These are phyloP conservation scores for Spongospora subterranea DNA, from an alignment of 208 protist species.

Conservation along the genomic window DNA sequence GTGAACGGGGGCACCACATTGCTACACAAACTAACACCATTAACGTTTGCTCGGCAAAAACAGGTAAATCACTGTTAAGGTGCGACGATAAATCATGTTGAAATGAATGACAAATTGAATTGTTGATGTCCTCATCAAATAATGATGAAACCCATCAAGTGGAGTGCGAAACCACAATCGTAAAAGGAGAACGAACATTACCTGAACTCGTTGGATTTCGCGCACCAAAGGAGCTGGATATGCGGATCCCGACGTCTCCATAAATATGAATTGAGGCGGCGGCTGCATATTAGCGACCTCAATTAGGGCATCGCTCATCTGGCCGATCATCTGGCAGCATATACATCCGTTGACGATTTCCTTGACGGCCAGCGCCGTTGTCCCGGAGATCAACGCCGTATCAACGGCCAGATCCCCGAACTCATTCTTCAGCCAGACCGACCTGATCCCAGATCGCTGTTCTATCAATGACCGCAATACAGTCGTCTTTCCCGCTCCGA, in stretches of 20 bases:
- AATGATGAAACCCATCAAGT: too few relatives aligned
- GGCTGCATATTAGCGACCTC: not conserved
- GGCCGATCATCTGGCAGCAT: constrained; percentile 36
- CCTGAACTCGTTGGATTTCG: constrained; percentile 5
- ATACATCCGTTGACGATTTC: constrained; percentile 49
- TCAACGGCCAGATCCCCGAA: constrained; percentile 33
- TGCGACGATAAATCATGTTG: too few relatives aligned
- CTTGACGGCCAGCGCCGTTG: not conserved
- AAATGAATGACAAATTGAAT: too few relatives aligned
- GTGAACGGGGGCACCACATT: not conserved
- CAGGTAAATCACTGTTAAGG: too few relatives aligned
- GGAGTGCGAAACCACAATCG: not conserved
- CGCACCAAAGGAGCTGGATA: not conserved
- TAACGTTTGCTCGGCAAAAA: too few relatives aligned
- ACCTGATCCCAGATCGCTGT: not conserved
- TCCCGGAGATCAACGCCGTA: not conserved
- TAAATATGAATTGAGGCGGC: constrained; percentile 13
- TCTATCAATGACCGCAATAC: not conserved
- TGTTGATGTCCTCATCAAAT: too few relatives aligned
- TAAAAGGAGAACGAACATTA: not conserved
- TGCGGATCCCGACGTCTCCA: constrained; percentile 45
- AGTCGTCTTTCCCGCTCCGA: constrained; percentile 23
- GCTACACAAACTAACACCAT: too few relatives aligned
- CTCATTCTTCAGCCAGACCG: constrained; percentile 46
- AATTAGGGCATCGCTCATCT: not conserved